A percentile compares a stretch with the other conserved stretches of the same genome.
These are phyloP conservation scores for Globisporangium okanoganense DNA, from an alignment of 352 stramenopile genomes.

Conservation along the genomic window DNA sequence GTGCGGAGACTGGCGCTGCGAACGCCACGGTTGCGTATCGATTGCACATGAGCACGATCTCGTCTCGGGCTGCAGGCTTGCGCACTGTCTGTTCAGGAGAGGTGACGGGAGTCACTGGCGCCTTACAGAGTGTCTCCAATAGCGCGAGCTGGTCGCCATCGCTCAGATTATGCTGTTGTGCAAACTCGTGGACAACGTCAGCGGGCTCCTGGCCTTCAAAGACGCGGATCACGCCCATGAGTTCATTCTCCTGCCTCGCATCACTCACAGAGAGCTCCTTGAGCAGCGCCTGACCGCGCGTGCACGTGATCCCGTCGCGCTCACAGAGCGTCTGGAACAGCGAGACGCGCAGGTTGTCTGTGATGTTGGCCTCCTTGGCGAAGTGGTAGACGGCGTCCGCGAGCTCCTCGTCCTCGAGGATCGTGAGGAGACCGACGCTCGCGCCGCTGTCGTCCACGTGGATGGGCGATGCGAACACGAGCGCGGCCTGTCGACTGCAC, in stretches of 20 bases:
- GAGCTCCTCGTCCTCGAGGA: constrained; percentile 68
- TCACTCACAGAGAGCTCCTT: constrained; percentile 39
- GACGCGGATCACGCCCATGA: constrained; percentile 46
- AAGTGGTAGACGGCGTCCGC: constrained; percentile 66
- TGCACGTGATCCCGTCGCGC: constrained; percentile 51
- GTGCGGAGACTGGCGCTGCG: constrained; percentile 44
- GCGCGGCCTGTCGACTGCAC: constrained; percentile 38
- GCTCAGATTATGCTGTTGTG: constrained; percentile 41
- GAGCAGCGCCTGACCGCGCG: constrained; percentile 49
- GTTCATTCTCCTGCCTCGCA: constrained; percentile 10
- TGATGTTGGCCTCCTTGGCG: constrained; percentile 43
- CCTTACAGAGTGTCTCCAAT: constrained; percentile 53
- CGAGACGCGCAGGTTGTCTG: constrained; percentile 32
- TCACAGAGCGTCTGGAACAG: constrained; percentile 61
- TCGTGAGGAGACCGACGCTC: constrained; percentile 26
- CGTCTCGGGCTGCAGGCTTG: not conserved
- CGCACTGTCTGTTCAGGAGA: not conserved
- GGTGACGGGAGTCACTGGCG: not conserved
- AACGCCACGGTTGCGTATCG: constrained; percentile 66
- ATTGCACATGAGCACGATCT: constrained; percentile 33
- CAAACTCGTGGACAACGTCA: constrained; percentile 69
- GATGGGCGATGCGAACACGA: constrained; percentile 56
- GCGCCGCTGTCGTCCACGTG: constrained; percentile 48
- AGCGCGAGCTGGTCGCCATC: constrained; percentile 31
- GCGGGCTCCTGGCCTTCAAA: constrained; percentile 74